Percentiles rank a stretch among this genome's conserved stretches.
phyloP scores from a whole-genome alignment of 345 rosid species.

The Syzygium aromaticum region DNA sequence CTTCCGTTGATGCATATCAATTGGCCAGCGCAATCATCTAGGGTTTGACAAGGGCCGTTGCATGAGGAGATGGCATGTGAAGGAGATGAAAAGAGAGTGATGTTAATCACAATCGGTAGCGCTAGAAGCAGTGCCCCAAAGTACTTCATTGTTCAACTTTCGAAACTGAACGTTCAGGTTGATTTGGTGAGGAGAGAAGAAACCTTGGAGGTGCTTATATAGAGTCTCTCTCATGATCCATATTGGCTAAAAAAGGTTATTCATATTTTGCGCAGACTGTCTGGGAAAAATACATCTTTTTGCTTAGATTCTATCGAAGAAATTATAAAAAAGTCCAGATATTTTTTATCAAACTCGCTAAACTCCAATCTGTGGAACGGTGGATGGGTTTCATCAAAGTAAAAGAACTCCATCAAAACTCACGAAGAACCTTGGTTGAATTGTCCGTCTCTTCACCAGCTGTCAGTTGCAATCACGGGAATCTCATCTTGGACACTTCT shows the following conservation, averaged over 20 bases:
- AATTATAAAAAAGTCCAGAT: background rate
- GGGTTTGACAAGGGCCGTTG: conserved; percentile 19
- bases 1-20: conserved; percentile 27
- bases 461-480: background rate
- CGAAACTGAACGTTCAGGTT: background rate
- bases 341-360: background rate
- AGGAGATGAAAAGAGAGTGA: background rate
- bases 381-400: background rate
- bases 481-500: background rate
- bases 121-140: background rate
- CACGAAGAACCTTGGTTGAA: background rate
- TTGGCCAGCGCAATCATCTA: conserved; percentile 26
- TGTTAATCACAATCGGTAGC: background rate
- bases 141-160: background rate
- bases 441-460: background rate
- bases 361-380: background rate
- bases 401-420: background rate
- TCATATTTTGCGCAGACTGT: background rate
- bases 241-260: background rate
- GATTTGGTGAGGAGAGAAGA: background rate
- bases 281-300: background rate
- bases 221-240: background rate
- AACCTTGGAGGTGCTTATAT: background rate
- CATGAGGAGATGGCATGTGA: conserved; percentile 23
- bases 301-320: background rate